Evolutionary conservation across 805 yeast species (phyloP), one percentile per base, ranked within the genome.

Genomic region (Metschnikowia drakensbergensis): DNA sequence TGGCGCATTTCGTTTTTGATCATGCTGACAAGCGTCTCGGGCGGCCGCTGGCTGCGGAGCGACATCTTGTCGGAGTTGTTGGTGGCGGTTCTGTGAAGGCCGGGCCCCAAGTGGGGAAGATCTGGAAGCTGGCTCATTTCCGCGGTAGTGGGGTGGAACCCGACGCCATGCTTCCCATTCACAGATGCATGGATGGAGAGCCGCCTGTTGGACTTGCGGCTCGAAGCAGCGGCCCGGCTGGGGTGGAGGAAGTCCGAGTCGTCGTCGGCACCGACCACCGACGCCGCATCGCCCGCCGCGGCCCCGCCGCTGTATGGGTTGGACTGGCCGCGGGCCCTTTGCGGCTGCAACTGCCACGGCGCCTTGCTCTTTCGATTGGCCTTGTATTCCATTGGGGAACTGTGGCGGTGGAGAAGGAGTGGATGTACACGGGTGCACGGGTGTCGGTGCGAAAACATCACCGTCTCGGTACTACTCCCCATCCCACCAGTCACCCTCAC

Each of bases 1-100:
- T 81, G 78, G 8, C 81, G 69, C 51, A 88, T 62, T 47, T 80
- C 78, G 7, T 53, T 53, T 22, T 54, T 49, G 29, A 71, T 64
- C 31, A 49, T 46, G n/a, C 33, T 45, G 25, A 47, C 57, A 9
- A 57, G 36, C 33, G 46, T 48, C 10, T 54, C 54, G n/a, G 40
- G 43, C 22, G 43, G 52, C 13, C 55, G 48, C 7, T 49, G 42
- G 32, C 49, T 52, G 7, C 52, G 48, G 33, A 52, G 31, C 51
- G 51, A 53, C 45, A 44, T 38, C 42, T 37, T 13, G 35, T 55
- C 60, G 4, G 50, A 43, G 23, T 46, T 41, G 38, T 54, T 47
- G 25, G 54, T 52, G 39, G 50, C 47, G 31, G 55, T 53, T 7
- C 53, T 29, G 22, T 50, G 37, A 29, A 61, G 53, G 13, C 34